A percentile compares a stretch with the other conserved stretches of the same genome.
These are phyloP conservation scores for Pichia deserticola DNA, from an alignment of 805 yeast genomes.

Conservation along the genomic window DNA sequence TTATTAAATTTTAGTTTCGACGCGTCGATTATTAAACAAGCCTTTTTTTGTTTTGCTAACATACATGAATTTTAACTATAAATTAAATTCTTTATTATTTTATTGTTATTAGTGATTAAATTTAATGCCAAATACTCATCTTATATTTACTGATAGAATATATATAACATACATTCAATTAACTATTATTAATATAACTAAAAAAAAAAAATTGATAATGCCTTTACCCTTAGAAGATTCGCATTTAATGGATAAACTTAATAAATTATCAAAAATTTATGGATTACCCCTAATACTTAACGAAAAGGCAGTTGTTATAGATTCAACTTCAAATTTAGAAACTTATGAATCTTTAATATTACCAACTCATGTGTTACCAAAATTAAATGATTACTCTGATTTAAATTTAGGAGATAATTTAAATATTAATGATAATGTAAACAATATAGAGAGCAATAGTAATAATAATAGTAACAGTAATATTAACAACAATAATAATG, in stretches of 20 bases:
- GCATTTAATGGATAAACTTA: slow-evolving; percentile 13
- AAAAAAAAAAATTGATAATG: not conserved
- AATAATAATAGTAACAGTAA: slow-evolving; percentile 9
- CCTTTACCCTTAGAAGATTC: not conserved
- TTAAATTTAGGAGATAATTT: not conserved
- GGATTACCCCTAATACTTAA: slow-evolving; percentile 17
- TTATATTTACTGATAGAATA: too few species aligned
- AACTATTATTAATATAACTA: too few species aligned
- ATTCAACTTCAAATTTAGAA: slow-evolving; percentile 15
- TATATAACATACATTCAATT: too few species aligned
- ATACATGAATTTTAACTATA: too few species aligned
- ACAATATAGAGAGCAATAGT: not conserved
- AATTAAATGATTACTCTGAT: too few species aligned
- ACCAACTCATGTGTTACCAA: slow-evolving; percentile 11
- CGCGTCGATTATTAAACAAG: too few species aligned
- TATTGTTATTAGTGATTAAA: too few species aligned
- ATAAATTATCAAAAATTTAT: slow-evolving; percentile 17
- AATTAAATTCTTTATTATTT: too few species aligned
- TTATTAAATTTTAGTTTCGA: too few species aligned
- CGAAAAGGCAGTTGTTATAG: slow-evolving; percentile 12
- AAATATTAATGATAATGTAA: too few species aligned
- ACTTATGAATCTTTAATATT: slow-evolving; percentile 20
- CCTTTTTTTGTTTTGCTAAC: too few species aligned
- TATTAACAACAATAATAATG: not conserved
- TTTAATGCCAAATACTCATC: too few species aligned